Conservation (phyloP, 2,329 filamentous ascomycete species). For the Onygenales sp. region DNA sequence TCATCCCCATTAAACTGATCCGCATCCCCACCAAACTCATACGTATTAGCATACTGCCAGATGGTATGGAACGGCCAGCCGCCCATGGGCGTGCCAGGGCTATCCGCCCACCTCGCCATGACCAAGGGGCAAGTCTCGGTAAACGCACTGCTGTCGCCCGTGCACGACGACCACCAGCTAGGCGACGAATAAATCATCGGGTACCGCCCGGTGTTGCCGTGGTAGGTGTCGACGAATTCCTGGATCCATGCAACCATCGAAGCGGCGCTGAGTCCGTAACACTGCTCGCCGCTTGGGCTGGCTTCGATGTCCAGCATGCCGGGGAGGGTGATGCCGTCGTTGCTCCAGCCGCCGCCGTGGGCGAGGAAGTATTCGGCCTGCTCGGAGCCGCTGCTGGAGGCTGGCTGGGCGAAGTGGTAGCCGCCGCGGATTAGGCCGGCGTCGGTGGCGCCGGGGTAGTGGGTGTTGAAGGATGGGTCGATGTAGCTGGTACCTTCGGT, state of each 20-base stretch:
- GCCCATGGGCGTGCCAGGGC: slow-evolving; percentile 38
- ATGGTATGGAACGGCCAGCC: slow-evolving; percentile 46
- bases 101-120: slow-evolving; percentile 37
- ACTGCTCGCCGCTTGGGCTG: slow-evolving; percentile 29
- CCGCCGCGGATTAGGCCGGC: slow-evolving; percentile 46
- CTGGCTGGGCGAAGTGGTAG: slow-evolving; percentile 48
- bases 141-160: slow-evolving; percentile 41
- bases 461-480: slow-evolving; percentile 38
- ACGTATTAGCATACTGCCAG: slow-evolving; percentile 45
- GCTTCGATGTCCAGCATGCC: slow-evolving; percentile 50
- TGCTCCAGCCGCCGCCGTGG: slow-evolving; percentile 46
- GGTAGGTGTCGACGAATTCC: slow-evolving; percentile 45
- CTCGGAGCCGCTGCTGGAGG: slow-evolving; percentile 32
- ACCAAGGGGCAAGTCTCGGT: slow-evolving; percentile 38
- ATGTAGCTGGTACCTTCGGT: slow-evolving; percentile 44
- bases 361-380: slow-evolving; percentile 46
- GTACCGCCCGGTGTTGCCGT: slow-evolving; percentile 36
- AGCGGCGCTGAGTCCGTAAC: slow-evolving; percentile 38
- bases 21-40: slow-evolving; percentile 44
- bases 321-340: slow-evolving; percentile 46
- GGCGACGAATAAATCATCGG: slow-evolving; percentile 46
- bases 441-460: slow-evolving; percentile 42
- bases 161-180: slow-evolving; percentile 47
- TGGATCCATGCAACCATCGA: slow-evolving; percentile 45
- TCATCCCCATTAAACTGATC: slow-evolving; percentile 43